Evolutionary conservation across 2,329 filamentous ascomycete genomes (phyloP).

Genomic region (Emmonsia crescens): DNA sequence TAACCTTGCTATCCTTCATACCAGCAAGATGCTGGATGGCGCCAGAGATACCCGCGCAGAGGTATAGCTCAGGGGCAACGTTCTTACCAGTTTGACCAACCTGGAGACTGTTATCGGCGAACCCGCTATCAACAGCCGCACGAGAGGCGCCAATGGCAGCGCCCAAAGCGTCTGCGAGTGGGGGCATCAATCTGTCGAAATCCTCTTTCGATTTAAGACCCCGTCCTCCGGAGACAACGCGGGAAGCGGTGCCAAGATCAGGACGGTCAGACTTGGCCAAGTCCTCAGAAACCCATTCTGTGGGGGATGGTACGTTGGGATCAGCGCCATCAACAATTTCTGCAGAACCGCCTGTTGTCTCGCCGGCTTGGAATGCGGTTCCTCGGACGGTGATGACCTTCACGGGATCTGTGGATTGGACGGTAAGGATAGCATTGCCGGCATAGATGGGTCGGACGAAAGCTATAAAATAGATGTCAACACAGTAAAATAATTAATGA

Average conservation of each 20-base stretch:
- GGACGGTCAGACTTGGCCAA: slow-evolving; percentile 88
- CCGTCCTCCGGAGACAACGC: slow-evolving; percentile 85
- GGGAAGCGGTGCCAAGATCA: slow-evolving; percentile 78
- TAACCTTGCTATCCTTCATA: slow-evolving; percentile 99
- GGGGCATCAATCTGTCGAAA: slow-evolving; percentile 85
- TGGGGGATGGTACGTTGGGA: slow-evolving; percentile 60
- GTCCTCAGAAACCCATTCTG: slow-evolving; percentile 90
- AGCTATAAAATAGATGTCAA: slow-evolving; percentile 31
- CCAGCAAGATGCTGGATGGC: slow-evolving; percentile 97
- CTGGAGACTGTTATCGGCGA: slow-evolving; percentile 96
- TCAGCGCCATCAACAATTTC: slow-evolving; percentile 71
- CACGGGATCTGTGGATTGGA: slow-evolving; percentile 74
- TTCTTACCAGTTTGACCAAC: slow-evolving; percentile 99
- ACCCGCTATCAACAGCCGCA: slow-evolving; percentile 91
- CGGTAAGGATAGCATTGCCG: slow-evolving; percentile 91
- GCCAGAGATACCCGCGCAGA: slow-evolving; percentile 91
- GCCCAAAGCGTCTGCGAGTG: slow-evolving; percentile 81
- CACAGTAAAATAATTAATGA: not conserved
- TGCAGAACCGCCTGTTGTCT: slow-evolving; percentile 61
- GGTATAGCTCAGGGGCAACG: slow-evolving; percentile 87
- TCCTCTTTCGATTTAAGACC: slow-evolving; percentile 97
- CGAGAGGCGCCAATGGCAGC: slow-evolving; percentile 94
- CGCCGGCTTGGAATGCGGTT: slow-evolving; percentile 74
- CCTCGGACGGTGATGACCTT: slow-evolving; percentile 90
- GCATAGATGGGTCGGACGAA: slow-evolving; percentile 97